Evolutionary conservation across 768 basidiomycete species (phyloP), one percentile per base, ranked within the genome.

Genomic region (Suillus hirtellus): DNA sequence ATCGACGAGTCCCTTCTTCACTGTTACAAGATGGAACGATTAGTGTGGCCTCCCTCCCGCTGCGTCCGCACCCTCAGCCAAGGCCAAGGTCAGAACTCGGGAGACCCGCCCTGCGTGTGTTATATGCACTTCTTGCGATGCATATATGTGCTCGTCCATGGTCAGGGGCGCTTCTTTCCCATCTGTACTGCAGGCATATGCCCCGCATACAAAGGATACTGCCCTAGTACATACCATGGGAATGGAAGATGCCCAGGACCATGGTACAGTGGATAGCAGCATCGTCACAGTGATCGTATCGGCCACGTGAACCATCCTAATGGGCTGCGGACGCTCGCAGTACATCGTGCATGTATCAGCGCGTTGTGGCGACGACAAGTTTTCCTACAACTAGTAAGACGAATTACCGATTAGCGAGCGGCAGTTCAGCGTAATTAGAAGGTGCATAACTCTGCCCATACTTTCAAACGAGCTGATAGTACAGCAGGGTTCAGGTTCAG

Each of bases 191-290:
- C 65, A 67, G 67, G 63, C 65, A 67, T 68, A 72, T 62, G 69
- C 76, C 70, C 69, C 68, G 68, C 62, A 71, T 71, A 69, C 68
- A 68, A 72, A 69, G 71, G 66, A 62, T 50, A 69, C 56, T 66
- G 67, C 67, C 43, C 65, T 67, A 76, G 79, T 78, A 79, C 78
- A 80, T 82, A 82, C 81, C 81, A 82, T 82, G 81, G 80, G 81
- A 82, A 82, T 82, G 81, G 80, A 82, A 82, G 79, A 82, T 76
- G 77, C 72, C 72, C 69, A 74, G 69, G 78, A 77, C 77, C 77
- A 79, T 74, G 71, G 63, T 67, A 59, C 67, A 58, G 72, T 65
- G 63, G 66, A 37, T 70, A 72, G 64, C 34, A 64, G 56, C 69
- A 68, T 71, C 64, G 34, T 68, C 54, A 61, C 75, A 72, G 75